These are phyloP conservation scores for Scortechinia acanthostroma DNA, from an alignment of 2,329 filamentous ascomycete species.

Conservation along the genomic window DNA sequence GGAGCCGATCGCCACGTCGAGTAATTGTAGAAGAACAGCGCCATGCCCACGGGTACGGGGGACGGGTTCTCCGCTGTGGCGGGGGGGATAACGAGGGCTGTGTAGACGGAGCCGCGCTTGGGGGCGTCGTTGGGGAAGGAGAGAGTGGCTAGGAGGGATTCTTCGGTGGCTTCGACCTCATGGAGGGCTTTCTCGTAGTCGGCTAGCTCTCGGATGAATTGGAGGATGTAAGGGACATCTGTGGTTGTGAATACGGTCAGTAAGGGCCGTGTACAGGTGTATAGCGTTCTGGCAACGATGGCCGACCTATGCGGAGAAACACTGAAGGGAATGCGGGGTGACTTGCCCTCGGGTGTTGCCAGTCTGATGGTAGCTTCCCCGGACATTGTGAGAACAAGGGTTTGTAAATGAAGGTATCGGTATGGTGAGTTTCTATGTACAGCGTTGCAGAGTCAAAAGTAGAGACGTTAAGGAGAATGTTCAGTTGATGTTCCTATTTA, in stretches of 20 bases:
- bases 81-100: not conserved
- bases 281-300: not conserved
- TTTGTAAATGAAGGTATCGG: no score
- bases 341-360: not conserved
- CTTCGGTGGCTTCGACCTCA: not conserved
- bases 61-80: not conserved
- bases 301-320: not conserved
- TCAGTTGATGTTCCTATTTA: no score
- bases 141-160: constrained; percentile 1
- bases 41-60: constrained; percentile 4
- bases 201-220: constrained; percentile 2
- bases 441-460: no score
- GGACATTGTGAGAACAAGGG: no score
- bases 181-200: not conserved
- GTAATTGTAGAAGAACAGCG: constrained; percentile 8
- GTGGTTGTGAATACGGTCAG: no score
- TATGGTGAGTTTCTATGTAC: no score
- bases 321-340: not conserved
- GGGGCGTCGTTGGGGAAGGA: not conserved
- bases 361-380: not conserved
- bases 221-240: not conserved
- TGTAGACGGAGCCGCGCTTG: constrained; percentile 1
- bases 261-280: not conserved
- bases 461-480: no score
- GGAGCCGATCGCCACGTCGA: constrained; percentile 7